These are phyloP conservation scores for Fusarium sp. DNA, from an alignment of 2,329 filamentous ascomycete genomes.

Conservation along the genomic window DNA sequence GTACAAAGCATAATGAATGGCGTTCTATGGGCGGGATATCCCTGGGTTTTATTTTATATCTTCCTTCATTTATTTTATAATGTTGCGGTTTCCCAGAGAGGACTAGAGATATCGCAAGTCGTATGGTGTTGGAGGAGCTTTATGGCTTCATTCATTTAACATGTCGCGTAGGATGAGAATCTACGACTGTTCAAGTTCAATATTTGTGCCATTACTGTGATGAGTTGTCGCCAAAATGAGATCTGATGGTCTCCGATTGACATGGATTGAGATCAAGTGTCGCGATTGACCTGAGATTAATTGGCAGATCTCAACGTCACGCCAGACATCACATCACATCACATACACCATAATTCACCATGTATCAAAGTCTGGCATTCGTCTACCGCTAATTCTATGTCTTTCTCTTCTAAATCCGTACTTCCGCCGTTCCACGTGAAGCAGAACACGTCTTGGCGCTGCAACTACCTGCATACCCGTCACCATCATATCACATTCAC, in stretches of 20 bases:
- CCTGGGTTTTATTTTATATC: constrained; percentile 19
- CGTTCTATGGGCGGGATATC: constrained; percentile 39
- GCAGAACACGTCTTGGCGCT: constrained; percentile 24
- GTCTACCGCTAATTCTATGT: constrained; percentile 28
- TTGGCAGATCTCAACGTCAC: not conserved
- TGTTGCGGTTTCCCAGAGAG: not conserved
- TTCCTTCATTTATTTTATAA: constrained; percentile 3
- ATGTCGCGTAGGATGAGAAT: not conserved
- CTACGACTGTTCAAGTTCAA: constrained; percentile 3
- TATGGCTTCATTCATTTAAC: constrained; percentile 18
- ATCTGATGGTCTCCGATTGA: not conserved
- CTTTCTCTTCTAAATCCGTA: constrained; percentile 8
- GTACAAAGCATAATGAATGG: constrained; percentile 44
- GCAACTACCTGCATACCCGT: constrained; percentile 18
- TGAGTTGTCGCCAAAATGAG: not conserved
- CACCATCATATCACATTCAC: constrained; percentile 14
- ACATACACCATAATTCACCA: not conserved
- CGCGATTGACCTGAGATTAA: not conserved
- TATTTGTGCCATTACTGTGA: not conserved
- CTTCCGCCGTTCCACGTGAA: constrained; percentile 10
- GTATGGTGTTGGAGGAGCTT: constrained; percentile 44
- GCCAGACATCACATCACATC: not conserved
- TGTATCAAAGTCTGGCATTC: constrained; percentile 9
- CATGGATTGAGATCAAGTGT: not conserved
- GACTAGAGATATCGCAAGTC: constrained; percentile 27